Conservation (phyloP, 1,139 yeast species). For the Magnusiomyces tetraspermus region DNA sequence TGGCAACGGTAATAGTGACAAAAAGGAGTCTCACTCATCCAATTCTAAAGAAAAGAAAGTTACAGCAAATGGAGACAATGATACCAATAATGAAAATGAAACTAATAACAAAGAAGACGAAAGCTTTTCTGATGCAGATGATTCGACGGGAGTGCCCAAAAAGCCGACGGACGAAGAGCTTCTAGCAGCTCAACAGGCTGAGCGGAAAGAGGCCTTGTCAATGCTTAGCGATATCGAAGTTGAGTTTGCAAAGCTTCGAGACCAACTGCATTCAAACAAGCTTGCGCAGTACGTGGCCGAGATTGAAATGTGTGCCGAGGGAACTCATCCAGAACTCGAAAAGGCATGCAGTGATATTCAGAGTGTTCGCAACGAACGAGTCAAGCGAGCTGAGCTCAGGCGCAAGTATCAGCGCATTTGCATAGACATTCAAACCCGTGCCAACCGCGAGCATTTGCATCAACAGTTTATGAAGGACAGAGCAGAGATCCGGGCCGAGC, state of each 20-base stretch:
- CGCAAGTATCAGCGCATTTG: conserved; percentile 67
- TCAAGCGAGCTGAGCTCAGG: conserved; percentile 56
- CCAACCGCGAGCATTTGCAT: conserved; percentile 70
- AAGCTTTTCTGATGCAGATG: background rate
- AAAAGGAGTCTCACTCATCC: background rate
- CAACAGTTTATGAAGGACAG: conserved; percentile 69
- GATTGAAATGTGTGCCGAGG: conserved; percentile 75
- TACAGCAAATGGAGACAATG: background rate
- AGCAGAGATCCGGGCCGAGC: conserved; percentile 55
- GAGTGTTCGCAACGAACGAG: conserved; percentile 57
- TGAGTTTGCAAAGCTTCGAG: conserved; percentile 78
- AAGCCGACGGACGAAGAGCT: conserved; percentile 37
- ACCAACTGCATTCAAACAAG: conserved; percentile 46
- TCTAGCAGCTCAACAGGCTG: conserved; percentile 24
- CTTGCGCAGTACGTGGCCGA: conserved; percentile 69
- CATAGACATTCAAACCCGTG: conserved; percentile 71
- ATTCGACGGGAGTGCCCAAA: background rate
- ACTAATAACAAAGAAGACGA: background rate
- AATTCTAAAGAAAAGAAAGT: background rate
- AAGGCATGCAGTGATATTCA: conserved; percentile 61
- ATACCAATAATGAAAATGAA: background rate
- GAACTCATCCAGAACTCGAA: conserved; percentile 79
- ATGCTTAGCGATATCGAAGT: conserved; percentile 70
- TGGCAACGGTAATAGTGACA: background rate
- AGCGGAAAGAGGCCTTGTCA: conserved; percentile 52